Base-by-base conservation (phyloP, 495 filamentous ascomycete species). In the Penicillium silybi region DNA sequence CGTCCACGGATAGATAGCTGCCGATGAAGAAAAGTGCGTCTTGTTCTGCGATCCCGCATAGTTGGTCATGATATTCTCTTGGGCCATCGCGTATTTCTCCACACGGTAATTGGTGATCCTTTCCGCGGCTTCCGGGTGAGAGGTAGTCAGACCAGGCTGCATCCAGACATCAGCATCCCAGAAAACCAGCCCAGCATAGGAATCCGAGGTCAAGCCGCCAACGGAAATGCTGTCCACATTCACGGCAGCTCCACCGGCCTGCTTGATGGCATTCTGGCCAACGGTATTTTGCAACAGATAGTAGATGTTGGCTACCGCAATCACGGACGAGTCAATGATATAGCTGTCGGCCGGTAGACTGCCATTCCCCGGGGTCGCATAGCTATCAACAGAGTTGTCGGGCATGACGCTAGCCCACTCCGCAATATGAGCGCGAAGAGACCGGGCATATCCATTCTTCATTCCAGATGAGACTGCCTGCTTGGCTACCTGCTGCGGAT, bases 161-260 rank as follows among this genome's bases (percentile, higher is more conserved):
- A 85, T 85, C 82, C 83, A 86, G 41, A 83, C 61, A 62, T 80
- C 83, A 13, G 82, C 81, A 64, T 86, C 83, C 83, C 83, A 86
- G 59, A 86, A 85, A 26, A 85, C 69, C 23, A 78, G 66, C 1
- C 83, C 83, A 25, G 69, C 83, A 52, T 86, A 86, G 6, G 79
- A 82, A 45, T 84, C 81, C 6, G 81, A 83, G 1, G 77, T 80
- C 38, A 86, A 62, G 1, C 83, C 83, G 51, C 80, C 80, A 39
- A 85, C 83, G 6, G 77, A 68, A 41, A 85, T 82, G 48, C 83
- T 85, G 64, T 83, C 69, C 4, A 68, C 61, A 46, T 80, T 77
- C 11, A 86, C 65, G 2, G 76, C 75, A 0, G 72, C 67, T 25
- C 64, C 62, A 3, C 56, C 49, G 0, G 64, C 67, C 18, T 59